Evolutionary conservation across 163 green algal genomes (phyloP), one percentile per base, ranked within the genome.

Genomic region (Dunaliella salina): DNA sequence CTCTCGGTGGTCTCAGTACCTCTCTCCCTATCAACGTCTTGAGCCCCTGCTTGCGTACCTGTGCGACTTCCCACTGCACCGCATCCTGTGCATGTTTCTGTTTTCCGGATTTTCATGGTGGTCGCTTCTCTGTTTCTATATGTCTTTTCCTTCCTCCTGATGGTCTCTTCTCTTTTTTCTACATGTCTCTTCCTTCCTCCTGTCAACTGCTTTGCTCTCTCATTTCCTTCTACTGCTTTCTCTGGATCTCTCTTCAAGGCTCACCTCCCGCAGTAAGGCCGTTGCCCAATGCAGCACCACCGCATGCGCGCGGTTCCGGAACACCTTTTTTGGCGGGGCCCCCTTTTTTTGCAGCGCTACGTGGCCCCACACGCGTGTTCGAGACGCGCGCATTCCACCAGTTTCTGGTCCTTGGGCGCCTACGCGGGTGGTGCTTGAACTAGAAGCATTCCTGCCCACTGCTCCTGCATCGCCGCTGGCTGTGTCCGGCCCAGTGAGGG

Each of bases 201-300:
- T 26, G 29, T 4, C 75, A 17, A 4, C 15, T 45, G 12, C 18
- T 26, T 33, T 45, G 29, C 75, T 40, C 29, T 26, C 15, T 18
- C 30, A 4, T 3, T 26, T 33, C 75, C 8, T 18, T 26, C 72
- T 35, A 18, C 12, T 29, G 20, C 45, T 30, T 59, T 80, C 78
- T 78, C 26, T 0, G n/a, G 20, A 34, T 4, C 33, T 30, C 18
- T 40, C 30, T 59, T 35, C n/a, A 4, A 33, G 20, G 33, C 88
- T 57, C 84, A 91, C 88, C 50, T 93, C 85, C 30, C 84, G 35
- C 40, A 98, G 92, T 83, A 98, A 87, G 11, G 88, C 89, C 1
- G 92, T 86, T 3, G 93, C 90, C 93, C 95, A 98, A 30, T 90
- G 87, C 72, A 95, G 84, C 18, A 93, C 94, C n/a, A 97, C 87